Evolutionary conservation across 2,329 filamentous ascomycete species (phyloP).

Genomic region (Pseudocercospora fuligena): DNA sequence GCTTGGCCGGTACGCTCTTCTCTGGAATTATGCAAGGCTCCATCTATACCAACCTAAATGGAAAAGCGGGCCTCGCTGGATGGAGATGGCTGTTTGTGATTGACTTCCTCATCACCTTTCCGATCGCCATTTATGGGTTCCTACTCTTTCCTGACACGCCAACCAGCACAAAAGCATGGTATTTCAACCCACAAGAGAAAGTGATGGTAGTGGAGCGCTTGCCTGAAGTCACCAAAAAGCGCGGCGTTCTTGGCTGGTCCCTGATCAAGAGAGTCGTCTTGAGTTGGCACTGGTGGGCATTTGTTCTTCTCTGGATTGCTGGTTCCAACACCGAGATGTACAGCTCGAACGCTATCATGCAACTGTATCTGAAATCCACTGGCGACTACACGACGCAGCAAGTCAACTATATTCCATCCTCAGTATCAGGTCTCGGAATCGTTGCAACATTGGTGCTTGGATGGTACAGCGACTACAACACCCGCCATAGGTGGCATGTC

Average conservation of each 20-base stretch:
- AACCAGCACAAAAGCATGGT: slow-evolving; percentile 55
- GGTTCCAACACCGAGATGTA: slow-evolving; percentile 37
- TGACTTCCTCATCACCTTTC: slow-evolving; percentile 61
- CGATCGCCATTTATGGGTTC: slow-evolving; percentile 60
- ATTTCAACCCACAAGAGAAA: slow-evolving; percentile 38
- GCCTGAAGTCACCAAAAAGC: slow-evolving; percentile 30
- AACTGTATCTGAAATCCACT: slow-evolving; percentile 32
- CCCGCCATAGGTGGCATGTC: slow-evolving; percentile 32
- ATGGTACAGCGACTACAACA: slow-evolving; percentile 37
- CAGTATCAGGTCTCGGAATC: slow-evolving; percentile 34
- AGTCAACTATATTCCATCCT: slow-evolving; percentile 35
- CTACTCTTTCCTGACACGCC: slow-evolving; percentile 60
- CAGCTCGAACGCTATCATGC: slow-evolving; percentile 36
- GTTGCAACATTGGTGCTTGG: slow-evolving; percentile 34
- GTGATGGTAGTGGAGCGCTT: slow-evolving; percentile 31
- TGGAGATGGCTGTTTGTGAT: slow-evolving; percentile 67
- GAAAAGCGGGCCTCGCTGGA: slow-evolving; percentile 55
- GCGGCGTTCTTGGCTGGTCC: slow-evolving; percentile 32
- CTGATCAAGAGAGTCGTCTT: slow-evolving; percentile 32
- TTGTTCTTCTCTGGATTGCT: slow-evolving; percentile 36
- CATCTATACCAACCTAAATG: slow-evolving; percentile 51
- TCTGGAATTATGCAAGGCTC: slow-evolving; percentile 66
- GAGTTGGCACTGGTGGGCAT: slow-evolving; percentile 37
- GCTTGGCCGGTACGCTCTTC: slow-evolving; percentile 65
- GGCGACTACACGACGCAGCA: slow-evolving; percentile 32